phyloP scores from a whole-genome alignment of 2,329 filamentous ascomycete species.

The Macroventuria anomochaeta region DNA sequence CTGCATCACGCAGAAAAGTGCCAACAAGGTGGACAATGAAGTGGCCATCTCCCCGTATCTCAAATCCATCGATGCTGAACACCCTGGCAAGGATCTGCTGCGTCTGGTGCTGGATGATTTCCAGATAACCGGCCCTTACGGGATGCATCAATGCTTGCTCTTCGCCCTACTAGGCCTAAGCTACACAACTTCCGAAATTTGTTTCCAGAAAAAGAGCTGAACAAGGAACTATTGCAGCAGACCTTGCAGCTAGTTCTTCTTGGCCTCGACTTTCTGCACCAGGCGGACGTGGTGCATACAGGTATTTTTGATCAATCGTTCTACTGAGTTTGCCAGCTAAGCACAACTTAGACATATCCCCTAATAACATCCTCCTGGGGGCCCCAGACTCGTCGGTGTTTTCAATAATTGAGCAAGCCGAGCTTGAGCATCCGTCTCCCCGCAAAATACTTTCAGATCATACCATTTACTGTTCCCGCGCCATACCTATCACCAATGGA shows the following conservation, averaged over 20 bases:
- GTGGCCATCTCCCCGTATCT: not conserved
- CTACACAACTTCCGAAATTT: conserved; percentile 1
- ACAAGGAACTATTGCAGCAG: conserved; percentile 2
- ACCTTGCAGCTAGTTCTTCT: not conserved
- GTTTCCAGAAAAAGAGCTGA: conserved; percentile 2
- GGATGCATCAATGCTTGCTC: conserved; percentile 8
- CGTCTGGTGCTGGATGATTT: conserved; percentile 7
- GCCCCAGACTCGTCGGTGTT: not conserved
- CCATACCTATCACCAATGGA: not conserved
- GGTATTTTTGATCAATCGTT: not conserved
- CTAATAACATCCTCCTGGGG: not conserved
- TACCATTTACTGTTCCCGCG: not conserved
- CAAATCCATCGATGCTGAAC: not conserved
- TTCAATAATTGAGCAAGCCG: not conserved
- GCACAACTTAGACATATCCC: not conserved
- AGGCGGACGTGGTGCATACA: conserved; percentile 5
- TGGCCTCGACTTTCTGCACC: conserved; percentile 5
- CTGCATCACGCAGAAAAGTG: not conserved
- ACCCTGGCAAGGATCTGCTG: not conserved
- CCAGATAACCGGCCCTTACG: not conserved
- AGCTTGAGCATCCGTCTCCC: conserved; percentile 4
- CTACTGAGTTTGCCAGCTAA: not conserved
- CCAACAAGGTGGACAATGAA: not conserved
- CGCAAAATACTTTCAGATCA: not conserved
- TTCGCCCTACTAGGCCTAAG: conserved; percentile 3